A percentile compares a stretch with the other conserved stretches of the same genome.
Conservation (phyloP, 2,329 filamentous ascomycete species). For the Monilinia polystroma region DNA sequence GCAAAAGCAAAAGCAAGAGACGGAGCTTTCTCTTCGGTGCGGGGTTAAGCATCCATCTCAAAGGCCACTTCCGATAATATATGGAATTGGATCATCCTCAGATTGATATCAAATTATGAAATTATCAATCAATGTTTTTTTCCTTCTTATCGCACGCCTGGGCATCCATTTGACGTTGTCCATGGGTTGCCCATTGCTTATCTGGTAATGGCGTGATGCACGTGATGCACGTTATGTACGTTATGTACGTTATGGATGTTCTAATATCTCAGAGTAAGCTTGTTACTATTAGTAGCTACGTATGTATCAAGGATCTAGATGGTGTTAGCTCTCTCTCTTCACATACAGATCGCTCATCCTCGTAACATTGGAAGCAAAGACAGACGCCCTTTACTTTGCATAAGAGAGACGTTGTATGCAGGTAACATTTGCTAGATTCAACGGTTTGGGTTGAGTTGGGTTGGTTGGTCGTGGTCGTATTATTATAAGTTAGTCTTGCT, state of each 20-base stretch:
- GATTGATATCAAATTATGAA: background rate
- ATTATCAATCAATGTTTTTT: constrained; percentile 1
- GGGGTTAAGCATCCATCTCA: constrained; percentile 2
- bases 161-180: too few relatives aligned
- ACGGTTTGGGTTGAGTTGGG: too few relatives aligned
- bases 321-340: too few relatives aligned
- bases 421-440: background rate
- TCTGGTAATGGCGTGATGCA: background rate
- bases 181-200: background rate
- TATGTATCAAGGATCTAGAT: too few relatives aligned
- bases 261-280: too few relatives aligned
- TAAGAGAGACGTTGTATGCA: background rate
- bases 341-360: too few relatives aligned
- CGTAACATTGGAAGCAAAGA: too few relatives aligned
- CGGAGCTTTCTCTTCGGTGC: background rate
- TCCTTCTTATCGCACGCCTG: constrained; percentile 15
- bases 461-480: too few relatives aligned
- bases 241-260: background rate
- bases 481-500: too few relatives aligned
- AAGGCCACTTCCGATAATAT: constrained; percentile 13
- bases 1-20: background rate
- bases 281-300: too few relatives aligned
- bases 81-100: background rate
- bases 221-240: too few relatives aligned
- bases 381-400: too few relatives aligned